Conservation (phyloP, 257 asterid species). For the Lantana camara region DNA sequence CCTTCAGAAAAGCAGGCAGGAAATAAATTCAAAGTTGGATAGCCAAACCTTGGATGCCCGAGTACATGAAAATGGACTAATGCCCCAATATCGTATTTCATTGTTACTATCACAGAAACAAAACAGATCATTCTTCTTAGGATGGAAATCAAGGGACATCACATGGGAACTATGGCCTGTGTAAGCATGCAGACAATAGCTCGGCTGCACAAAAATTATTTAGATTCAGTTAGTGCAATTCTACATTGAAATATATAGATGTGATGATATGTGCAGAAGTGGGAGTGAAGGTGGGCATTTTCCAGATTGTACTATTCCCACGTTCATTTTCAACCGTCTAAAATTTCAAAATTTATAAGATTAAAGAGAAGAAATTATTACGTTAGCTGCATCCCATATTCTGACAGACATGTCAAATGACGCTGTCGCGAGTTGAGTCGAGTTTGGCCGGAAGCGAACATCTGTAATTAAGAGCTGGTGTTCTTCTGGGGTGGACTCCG, state of each 20-base stretch:
- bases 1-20: background rate
- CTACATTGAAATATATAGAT: background rate
- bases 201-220: slow-evolving; percentile 63
- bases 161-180: slow-evolving; percentile 77
- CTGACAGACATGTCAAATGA: slow-evolving; percentile 90
- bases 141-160: slow-evolving; percentile 94
- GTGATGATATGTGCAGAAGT: background rate
- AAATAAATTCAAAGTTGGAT: background rate
- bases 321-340: background rate
- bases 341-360: slow-evolving; percentile 4
- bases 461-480: slow-evolving; percentile 83
- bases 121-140: slow-evolving; percentile 87
- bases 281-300: background rate
- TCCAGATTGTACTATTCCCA: slow-evolving; percentile 6
- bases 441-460: slow-evolving; percentile 94
- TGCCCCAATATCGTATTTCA: slow-evolving; percentile 83
- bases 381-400: slow-evolving; percentile 98
- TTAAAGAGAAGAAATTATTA: slow-evolving; percentile 37
- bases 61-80: slow-evolving; percentile 64
- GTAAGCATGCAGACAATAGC: slow-evolving; percentile 79
- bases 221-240: slow-evolving; percentile 21
- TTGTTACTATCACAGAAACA: slow-evolving; percentile 84
- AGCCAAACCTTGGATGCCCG: slow-evolving; percentile 74
- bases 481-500: slow-evolving; percentile 67
- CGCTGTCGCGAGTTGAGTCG: slow-evolving; percentile 87